A percentile compares a stretch with the other conserved stretches of the same genome.
These are phyloP conservation scores for Gaertneriomyces semiglobifer DNA, from an alignment of 192 early-diverging fungal species.

Conservation along the genomic window DNA sequence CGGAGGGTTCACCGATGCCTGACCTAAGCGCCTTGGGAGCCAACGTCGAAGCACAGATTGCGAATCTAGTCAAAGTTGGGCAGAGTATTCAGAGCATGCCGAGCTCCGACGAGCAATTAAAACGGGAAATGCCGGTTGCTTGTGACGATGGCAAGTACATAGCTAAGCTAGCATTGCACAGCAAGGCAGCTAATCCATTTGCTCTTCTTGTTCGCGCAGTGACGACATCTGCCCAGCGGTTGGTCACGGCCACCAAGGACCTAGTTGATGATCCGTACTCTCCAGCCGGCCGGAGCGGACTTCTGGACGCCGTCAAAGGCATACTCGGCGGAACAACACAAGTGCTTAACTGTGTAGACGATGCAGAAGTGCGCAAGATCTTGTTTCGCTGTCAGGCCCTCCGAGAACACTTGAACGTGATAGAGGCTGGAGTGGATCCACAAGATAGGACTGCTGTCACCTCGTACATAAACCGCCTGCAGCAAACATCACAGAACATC, in stretches of 20 bases:
- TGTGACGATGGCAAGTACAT: slow-evolving; percentile 34
- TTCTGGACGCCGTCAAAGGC: slow-evolving; percentile 51
- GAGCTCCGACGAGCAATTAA: slow-evolving; percentile 33
- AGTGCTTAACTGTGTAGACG: slow-evolving; percentile 46
- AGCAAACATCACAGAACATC: slow-evolving; percentile 35
- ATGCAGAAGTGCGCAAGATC: slow-evolving; percentile 48
- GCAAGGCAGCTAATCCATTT: not conserved
- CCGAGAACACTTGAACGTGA: slow-evolving; percentile 18
- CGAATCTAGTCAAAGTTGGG: slow-evolving; percentile 39
- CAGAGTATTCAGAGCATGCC: slow-evolving; percentile 36
- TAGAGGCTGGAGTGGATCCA: not conserved
- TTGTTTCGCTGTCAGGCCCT: slow-evolving; percentile 23
- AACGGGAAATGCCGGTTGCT: slow-evolving; percentile 41
- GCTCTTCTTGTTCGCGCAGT: slow-evolving; percentile 29
- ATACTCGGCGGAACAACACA: slow-evolving; percentile 47
- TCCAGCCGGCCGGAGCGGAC: slow-evolving; percentile 30
- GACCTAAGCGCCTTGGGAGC: slow-evolving; percentile 40
- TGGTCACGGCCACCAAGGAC: slow-evolving; percentile 34
- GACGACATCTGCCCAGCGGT: slow-evolving; percentile 33
- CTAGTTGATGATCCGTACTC: slow-evolving; percentile 43
- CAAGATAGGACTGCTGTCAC: not conserved
- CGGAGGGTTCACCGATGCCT: slow-evolving; percentile 41
- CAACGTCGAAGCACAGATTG: slow-evolving; percentile 43
- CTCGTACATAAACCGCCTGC: slow-evolving; percentile 20
- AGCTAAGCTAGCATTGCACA: not conserved